phyloP scores from a whole-genome alignment of 352 stramenopile genomes.

The Pythium brachiatum region DNA sequence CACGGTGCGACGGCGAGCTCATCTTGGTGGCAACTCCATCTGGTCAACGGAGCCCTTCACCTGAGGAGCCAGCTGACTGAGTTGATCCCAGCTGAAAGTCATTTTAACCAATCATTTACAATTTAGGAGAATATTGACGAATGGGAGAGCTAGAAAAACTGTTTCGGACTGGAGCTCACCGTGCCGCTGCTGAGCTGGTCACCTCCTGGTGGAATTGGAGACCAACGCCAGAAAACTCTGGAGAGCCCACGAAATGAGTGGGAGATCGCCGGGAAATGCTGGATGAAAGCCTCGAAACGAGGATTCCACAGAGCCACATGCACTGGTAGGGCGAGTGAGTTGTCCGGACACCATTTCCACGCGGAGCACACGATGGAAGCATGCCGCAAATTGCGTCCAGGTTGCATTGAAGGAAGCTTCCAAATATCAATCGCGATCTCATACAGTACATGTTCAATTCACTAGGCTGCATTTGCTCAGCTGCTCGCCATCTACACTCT shows the following conservation, averaged over 20 bases:
- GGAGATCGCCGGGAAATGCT: not conserved
- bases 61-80: not conserved
- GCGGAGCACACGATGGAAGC: too few species aligned
- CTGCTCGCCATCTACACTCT: too few species aligned
- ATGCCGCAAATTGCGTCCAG: too few species aligned
- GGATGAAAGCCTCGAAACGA: not conserved
- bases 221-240: not conserved
- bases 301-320: not conserved
- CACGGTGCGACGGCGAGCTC: not conserved
- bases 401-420: too few species aligned
- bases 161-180: not conserved
- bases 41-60: conserved; percentile 6
- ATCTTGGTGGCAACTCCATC: not conserved
- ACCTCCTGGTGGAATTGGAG: not conserved
- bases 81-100: not conserved
- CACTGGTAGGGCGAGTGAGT: not conserved
- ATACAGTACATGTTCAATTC: too few species aligned
- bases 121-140: not conserved
- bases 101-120: not conserved
- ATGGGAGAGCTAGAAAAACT: not conserved
- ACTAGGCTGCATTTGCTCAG: too few species aligned
- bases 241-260: not conserved
- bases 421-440: too few species aligned
- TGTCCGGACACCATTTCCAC: not conserved
- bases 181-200: not conserved